Conservation (phyloP, 2,329 filamentous ascomycete genomes). For the Xylaria sp. region DNA sequence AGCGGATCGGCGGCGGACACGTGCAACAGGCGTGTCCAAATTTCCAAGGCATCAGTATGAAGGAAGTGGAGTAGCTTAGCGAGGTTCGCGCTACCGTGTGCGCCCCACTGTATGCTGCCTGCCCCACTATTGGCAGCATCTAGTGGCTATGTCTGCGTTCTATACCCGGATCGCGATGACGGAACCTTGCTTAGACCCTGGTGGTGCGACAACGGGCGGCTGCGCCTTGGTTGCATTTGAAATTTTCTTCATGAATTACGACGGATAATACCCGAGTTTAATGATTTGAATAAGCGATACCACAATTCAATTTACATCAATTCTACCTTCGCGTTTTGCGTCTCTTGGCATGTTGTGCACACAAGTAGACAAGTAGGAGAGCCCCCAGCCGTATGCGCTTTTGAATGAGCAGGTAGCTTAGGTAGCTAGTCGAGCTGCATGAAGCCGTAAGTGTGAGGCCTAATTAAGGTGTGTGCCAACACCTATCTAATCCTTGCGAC, state of each 20-base stretch:
- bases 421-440: constrained; percentile 15
- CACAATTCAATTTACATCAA: constrained; percentile 14
- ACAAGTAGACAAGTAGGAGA: too few relatives aligned
- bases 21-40: background rate
- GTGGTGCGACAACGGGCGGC: constrained; percentile 16
- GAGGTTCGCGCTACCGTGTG: background rate
- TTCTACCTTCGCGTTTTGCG: background rate
- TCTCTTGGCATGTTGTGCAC: background rate
- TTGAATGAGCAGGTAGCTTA: background rate
- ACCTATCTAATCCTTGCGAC: constrained; percentile 8
- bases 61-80: constrained; percentile 8
- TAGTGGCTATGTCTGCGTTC: constrained; percentile 3
- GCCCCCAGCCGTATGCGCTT: too few relatives aligned
- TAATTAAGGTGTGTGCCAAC: constrained; percentile 3
- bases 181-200: constrained; percentile 13
- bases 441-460: constrained; percentile 10
- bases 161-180: background rate
- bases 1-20: background rate
- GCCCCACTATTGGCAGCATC: constrained; percentile 10
- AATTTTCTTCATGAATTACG: constrained; percentile 22
- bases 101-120: background rate
- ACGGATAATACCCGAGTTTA: constrained; percentile 10
- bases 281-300: constrained; percentile 13
- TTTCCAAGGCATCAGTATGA: constrained; percentile 9
- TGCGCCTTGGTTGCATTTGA: constrained; percentile 11